A percentile compares a stretch with the other conserved stretches of the same genome.
These are phyloP conservation scores for Oryza rufipogon DNA, from an alignment of 176 grass and related monocot genomes.

Conservation along the genomic window DNA sequence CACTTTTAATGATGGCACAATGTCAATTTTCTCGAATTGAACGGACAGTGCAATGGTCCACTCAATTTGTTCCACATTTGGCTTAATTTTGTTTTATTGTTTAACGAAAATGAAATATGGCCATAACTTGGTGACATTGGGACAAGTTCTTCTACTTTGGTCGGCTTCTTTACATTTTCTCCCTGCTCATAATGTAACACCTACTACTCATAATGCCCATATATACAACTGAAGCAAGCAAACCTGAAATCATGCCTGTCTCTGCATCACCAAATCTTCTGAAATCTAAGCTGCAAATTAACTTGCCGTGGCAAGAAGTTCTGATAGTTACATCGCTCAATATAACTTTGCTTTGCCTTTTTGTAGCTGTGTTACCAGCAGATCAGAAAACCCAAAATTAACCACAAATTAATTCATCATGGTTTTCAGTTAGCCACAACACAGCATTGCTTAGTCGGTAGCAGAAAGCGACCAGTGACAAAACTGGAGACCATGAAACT, in stretches of 20 bases:
- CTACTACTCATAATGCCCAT: neutral
- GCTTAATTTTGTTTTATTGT: conserved; percentile 16
- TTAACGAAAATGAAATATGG: neutral
- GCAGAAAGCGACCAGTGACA: conserved; percentile 43
- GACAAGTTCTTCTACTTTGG: conserved; percentile 29
- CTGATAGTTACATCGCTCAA: neutral
- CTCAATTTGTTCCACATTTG: neutral
- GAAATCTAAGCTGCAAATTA: neutral
- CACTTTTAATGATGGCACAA: no score
- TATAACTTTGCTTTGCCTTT: neutral
- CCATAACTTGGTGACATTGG: neutral
- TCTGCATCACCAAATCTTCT: neutral
- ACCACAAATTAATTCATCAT: neutral
- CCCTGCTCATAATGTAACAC: conserved; percentile 24
- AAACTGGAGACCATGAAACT: conserved; percentile 26
- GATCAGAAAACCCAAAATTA: neutral
- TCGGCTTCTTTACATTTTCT: neutral
- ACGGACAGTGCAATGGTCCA: conserved; percentile 5
- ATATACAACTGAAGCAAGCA: neutral
- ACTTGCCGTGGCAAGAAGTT: neutral
- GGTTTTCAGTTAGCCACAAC: neutral
- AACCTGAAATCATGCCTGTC: neutral
- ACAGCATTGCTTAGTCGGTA: neutral
- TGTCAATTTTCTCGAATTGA: neutral
- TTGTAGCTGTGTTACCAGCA: neutral